Percentiles rank a stretch among this genome's conserved stretches.
These are phyloP conservation scores for Epichloe gansuensis DNA, from an alignment of 2,329 filamentous ascomycete genomes.

Conservation along the genomic window DNA sequence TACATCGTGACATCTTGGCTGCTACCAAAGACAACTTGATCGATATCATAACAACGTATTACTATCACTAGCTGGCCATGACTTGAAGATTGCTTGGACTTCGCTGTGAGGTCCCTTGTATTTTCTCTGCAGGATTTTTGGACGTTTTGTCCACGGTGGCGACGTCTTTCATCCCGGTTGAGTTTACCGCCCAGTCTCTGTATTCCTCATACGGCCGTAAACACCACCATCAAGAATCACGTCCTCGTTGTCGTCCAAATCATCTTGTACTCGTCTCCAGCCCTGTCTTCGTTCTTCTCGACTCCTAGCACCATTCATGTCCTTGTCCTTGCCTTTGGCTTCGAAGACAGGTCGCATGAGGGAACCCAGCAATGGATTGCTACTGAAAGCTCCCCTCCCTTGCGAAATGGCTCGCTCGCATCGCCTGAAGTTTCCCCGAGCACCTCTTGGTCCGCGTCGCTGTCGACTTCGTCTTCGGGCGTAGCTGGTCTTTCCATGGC, in stretches of 20 bases:
- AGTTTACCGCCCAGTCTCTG: conserved; percentile 18
- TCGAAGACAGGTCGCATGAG: conserved; percentile 53
- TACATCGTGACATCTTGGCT: no score
- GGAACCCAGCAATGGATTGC: conserved; percentile 53
- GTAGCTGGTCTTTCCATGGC: conserved; percentile 46
- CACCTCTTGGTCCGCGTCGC: conserved; percentile 17
- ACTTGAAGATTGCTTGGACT: no score
- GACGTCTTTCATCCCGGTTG: conserved; percentile 10
- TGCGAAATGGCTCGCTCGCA: conserved; percentile 12
- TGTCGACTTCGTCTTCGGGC: conserved; percentile 33
- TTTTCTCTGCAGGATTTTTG: no score
- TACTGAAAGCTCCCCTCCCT: conserved; percentile 50
- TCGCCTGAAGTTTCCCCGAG: conserved; percentile 25
- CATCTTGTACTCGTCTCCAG: conserved; percentile 51
- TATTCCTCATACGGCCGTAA: conserved; percentile 24
- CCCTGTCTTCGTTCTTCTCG: conserved; percentile 30
- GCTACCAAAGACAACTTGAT: no score
- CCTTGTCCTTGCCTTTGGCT: conserved; percentile 36
- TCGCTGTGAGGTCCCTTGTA: no score
- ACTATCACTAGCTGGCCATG: no score
- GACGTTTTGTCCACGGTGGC: no score
- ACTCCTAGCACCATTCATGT: conserved; percentile 21
- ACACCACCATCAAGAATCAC: conserved; percentile 47
- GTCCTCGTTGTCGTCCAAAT: conserved; percentile 44
- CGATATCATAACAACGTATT: no score